Base-by-base conservation (phyloP, 192 early-diverging fungal species). In the Funneliformis geosporum region DNA sequence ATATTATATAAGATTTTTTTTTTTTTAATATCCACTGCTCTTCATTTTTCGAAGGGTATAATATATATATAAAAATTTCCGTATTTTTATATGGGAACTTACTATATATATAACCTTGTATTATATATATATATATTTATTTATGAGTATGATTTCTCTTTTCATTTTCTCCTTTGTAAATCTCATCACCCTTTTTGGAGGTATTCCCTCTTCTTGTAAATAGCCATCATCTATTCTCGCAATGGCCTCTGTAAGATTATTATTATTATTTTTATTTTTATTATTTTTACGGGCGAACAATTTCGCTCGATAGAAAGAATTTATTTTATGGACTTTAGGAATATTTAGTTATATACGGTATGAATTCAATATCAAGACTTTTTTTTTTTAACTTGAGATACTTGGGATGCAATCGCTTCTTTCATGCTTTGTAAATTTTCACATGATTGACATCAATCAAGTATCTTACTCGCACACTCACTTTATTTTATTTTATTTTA, bases 211-310 rank as follows among this genome's bases (percentile, higher is more conserved):
- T 28, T 66, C 16, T 66, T 66, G 64, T 66, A 66, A 27, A 66
- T 66, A 66, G 64, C 64, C 28, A 66, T 66, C 16, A 66, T 66
- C 25, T 66, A 66, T 66, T 33, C 64, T 66, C 64, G 64, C 64
- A 66, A 66, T 38, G 64, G 64, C 64, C 64, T 66, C 64, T 66
- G 64, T 66, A 66, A 66, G 64, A 66, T 66, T 33, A 33, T 33
- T 33, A 33, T 33, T 33, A 33, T 33, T 33, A 33, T 33, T 33
- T 2, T 60, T 60, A 16, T 60, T 60, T 60, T 60, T 27, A 38
- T 38, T 66, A 33, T 66, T 66, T 66, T 66, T 33, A 66, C n/a
- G 28, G 64, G 64, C 64, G 64, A 66, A 60, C 6, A 16, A 60
- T 60, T 66, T 66, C 64, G 64, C 64, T 66, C 16, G 16, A 55